Base-by-base conservation (phyloP, 345 rosid species). In the Aethionema arabicum region DNA sequence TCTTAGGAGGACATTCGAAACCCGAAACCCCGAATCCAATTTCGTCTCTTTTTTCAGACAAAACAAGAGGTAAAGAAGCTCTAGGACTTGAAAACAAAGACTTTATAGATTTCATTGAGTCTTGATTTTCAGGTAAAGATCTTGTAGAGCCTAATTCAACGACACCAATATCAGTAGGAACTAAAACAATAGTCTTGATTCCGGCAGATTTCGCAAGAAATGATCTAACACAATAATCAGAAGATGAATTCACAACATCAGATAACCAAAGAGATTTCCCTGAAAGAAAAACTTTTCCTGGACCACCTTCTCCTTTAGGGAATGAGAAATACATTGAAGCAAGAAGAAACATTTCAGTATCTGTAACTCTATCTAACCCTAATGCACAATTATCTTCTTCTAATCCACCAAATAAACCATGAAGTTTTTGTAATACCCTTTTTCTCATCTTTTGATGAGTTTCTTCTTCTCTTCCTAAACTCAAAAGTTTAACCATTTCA, bases 311-410 rank as follows among this genome's bases (percentile, higher is more conserved):
- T 9, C 96, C 99, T 0, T 74, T 75, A 30, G 91, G 96, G 55
- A 89, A 89, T 0, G 87, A 86, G 78, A 89, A 89, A 67, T 89
- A 89, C 96, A 89, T 89, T 13, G 96, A 89, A 51, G 95, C 83
- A 33, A 89, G 65, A 65, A 81, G 83, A 73, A 89, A 77, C 85
- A 89, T 78, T 82, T 88, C 96, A 35, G 84, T 88, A 68, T 85
- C 92, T 12, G 96, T 88, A 49, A 88, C 93, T 50, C 85, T 76
- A 59, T 88, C 96, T 70, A 88, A 60, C 38, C 86, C 81, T 12
- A 85, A 66, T 14, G 95, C 96, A 66, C 81, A 80, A 72, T 83
- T 83, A 45, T 86, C 98, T 78, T 92, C 97, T 10, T 87, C 99
- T n/a, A 83, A 76, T 27, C 88, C 99, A 55, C 97, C 97, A 46